Evolutionary conservation across 192 early-diverging fungal species (phyloP).

Genomic region (Coemansia guatemalensis): DNA sequence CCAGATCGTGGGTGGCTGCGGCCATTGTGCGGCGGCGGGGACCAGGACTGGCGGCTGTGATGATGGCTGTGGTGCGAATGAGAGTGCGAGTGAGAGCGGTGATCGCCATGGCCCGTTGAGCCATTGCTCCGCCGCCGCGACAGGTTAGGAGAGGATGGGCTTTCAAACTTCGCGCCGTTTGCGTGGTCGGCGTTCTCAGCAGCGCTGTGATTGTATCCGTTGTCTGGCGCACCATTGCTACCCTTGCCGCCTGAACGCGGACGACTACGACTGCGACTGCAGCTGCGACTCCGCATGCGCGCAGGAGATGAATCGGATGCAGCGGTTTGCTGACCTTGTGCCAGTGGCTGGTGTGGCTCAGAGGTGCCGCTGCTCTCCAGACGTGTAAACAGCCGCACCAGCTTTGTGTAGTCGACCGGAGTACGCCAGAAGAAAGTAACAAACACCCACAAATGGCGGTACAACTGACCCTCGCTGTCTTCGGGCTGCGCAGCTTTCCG

Average conservation of each 20-base stretch:
- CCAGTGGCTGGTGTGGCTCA: slow-evolving; percentile 13
- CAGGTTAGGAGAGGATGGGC: not conserved
- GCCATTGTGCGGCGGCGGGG: slow-evolving; percentile 24
- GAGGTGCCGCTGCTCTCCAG: slow-evolving; percentile 43
- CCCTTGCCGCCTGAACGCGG: slow-evolving; percentile 27
- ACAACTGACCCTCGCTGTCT: slow-evolving; percentile 38
- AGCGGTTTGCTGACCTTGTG: slow-evolving; percentile 18
- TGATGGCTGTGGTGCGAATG: slow-evolving; percentile 16
- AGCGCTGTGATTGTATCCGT: not conserved
- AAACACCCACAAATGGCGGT: slow-evolving; percentile 69
- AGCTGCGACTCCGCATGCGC: slow-evolving; percentile 16
- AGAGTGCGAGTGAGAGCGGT: slow-evolving; percentile 6
- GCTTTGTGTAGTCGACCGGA: slow-evolving; percentile 55
- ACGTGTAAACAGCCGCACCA: slow-evolving; percentile 59
- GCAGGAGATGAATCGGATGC: slow-evolving; percentile 1
- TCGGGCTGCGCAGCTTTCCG: slow-evolving; percentile 33
- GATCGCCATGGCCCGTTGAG: slow-evolving; percentile 2
- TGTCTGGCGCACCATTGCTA: slow-evolving; percentile 15
- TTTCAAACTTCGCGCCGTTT: not conserved
- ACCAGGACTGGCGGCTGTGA: slow-evolving; percentile 6
- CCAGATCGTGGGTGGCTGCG: slow-evolving; percentile 25
- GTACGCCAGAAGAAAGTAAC: slow-evolving; percentile 68
- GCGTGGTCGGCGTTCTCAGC: not conserved
- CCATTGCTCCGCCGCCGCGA: slow-evolving; percentile 26
- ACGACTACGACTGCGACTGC: slow-evolving; percentile 25